Conservation (phyloP, 2,329 filamentous ascomycete genomes). For the Ascomycota sp. region DNA sequence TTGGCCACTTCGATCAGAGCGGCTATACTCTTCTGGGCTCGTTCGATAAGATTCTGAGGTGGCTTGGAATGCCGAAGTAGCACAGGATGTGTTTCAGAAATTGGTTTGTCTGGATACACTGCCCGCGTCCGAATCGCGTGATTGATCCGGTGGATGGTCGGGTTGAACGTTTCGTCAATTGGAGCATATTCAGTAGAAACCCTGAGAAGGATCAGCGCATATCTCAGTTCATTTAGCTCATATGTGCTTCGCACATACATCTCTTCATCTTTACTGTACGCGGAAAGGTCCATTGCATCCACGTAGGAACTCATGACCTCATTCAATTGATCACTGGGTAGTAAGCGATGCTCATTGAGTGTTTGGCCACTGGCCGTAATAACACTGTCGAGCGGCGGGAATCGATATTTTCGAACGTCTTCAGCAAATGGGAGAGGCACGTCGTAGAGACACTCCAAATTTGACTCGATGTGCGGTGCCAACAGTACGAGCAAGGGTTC, state of each 20-base stretch:
- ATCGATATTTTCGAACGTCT: conserved; percentile 76
- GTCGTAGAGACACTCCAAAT: conserved; percentile 74
- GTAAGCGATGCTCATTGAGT: conserved; percentile 61
- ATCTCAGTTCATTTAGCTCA: too few relatives aligned
- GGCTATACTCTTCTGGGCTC: conserved; percentile 36
- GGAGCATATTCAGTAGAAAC: conserved; percentile 45
- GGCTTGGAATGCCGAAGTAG: conserved; percentile 56
- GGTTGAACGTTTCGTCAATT: conserved; percentile 67
- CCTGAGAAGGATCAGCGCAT: conserved; percentile 7
- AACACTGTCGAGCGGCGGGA: conserved; percentile 74
- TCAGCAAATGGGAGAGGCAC: conserved; percentile 83
- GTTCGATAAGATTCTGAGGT: conserved; percentile 42
- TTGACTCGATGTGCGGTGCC: conserved; percentile 56
- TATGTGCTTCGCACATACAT: conserved; percentile 28
- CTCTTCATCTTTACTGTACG: conserved; percentile 50
- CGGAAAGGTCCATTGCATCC: conserved; percentile 74
- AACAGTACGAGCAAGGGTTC: conserved; percentile 60
- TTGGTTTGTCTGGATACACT: conserved; percentile 43
- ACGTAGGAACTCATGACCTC: conserved; percentile 81
- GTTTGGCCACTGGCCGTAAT: conserved; percentile 69
- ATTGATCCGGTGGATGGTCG: conserved; percentile 71
- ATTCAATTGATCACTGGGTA: conserved; percentile 55
- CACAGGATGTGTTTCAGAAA: conserved; percentile 40
- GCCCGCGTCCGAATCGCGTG: conserved; percentile 71
- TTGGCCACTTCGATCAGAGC: conserved; percentile 48